These are phyloP conservation scores for Colletotrichum lentis DNA, from an alignment of 2,329 filamentous ascomycete genomes.

Conservation along the genomic window DNA sequence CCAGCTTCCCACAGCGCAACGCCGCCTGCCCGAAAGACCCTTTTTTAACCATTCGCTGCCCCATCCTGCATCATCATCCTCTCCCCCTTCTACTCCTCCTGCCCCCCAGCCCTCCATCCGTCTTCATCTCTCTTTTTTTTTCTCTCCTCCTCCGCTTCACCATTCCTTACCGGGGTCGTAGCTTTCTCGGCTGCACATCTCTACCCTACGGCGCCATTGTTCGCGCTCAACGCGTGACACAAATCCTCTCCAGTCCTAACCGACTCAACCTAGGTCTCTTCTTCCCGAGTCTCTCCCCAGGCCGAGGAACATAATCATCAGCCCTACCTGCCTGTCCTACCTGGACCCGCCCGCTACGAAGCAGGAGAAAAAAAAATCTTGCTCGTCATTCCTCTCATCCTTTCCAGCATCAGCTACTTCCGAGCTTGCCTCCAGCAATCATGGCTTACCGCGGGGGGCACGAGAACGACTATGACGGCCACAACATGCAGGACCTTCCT, in stretches of 20 bases:
- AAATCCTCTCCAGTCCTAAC: conserved; percentile 1
- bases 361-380: conserved; percentile 13
- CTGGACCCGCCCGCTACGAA: conserved; percentile 10
- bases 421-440: conserved; percentile 39
- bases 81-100: conserved; percentile 34
- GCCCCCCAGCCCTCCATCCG: conserved; percentile 32
- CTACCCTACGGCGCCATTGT: conserved; percentile 33
- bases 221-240: conserved; percentile 22
- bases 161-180: conserved; percentile 35
- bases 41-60: conserved; percentile 39
- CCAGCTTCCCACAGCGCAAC: conserved; percentile 26
- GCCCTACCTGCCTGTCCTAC: conserved; percentile 13
- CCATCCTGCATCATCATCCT: conserved; percentile 30
- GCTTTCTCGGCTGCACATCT: conserved; percentile 34
- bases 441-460: conserved; percentile 69
- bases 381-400: not conserved
- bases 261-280: conserved; percentile 17
- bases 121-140: conserved; percentile 17
- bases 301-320: conserved; percentile 19
- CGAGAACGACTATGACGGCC: conserved; percentile 66
- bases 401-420: conserved; percentile 15
- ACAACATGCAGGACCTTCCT: conserved; percentile 73
- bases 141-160: conserved; percentile 22
- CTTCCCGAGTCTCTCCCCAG: conserved; percentile 5
- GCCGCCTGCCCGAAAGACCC: conserved; percentile 33